A percentile compares a stretch with the other conserved stretches of the same genome.
Conservation (phyloP, 192 early-diverging fungal genomes). For the Coemansia sp. region DNA sequence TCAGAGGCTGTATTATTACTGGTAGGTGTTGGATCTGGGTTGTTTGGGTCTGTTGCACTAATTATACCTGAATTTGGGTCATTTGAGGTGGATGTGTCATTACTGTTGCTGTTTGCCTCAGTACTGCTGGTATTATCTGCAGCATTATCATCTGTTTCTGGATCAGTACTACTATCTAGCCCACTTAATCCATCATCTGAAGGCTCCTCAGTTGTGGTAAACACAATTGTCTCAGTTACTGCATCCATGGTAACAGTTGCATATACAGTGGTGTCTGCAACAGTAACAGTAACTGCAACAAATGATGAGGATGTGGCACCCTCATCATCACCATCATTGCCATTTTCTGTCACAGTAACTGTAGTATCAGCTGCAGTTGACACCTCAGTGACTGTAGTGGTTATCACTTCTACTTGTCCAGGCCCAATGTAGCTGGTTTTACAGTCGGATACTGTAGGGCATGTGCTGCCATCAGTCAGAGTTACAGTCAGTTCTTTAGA, state of each 20-base stretch:
- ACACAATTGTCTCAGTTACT: background rate
- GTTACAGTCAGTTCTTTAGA: background rate
- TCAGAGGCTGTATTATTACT: background rate
- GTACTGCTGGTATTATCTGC: background rate
- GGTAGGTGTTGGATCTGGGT: background rate
- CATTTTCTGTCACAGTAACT: slow-evolving; percentile 1
- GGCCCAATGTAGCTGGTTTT: slow-evolving; percentile 1
- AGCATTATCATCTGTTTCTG: background rate
- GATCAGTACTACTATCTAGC: background rate
- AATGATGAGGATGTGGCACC: background rate
- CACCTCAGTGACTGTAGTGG: background rate
- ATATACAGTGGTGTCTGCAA: slow-evolving; percentile 3
- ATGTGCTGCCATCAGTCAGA: background rate
- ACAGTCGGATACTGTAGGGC: background rate
- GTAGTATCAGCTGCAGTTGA: background rate
- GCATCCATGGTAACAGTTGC: background rate
- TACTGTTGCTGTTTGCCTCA: background rate
- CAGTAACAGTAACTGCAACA: slow-evolving; percentile 7
- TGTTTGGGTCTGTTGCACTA: background rate
- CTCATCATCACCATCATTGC: background rate
- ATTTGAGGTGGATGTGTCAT: background rate
- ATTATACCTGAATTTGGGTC: background rate
- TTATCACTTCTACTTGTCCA: background rate
- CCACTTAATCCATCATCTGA: slow-evolving; percentile 4
- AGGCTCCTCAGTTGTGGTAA: background rate